Percentiles rank a stretch among this genome's conserved stretches.
Conservation (phyloP, 345 rosid genomes). For the Diplotaxis tenuifolia region DNA sequence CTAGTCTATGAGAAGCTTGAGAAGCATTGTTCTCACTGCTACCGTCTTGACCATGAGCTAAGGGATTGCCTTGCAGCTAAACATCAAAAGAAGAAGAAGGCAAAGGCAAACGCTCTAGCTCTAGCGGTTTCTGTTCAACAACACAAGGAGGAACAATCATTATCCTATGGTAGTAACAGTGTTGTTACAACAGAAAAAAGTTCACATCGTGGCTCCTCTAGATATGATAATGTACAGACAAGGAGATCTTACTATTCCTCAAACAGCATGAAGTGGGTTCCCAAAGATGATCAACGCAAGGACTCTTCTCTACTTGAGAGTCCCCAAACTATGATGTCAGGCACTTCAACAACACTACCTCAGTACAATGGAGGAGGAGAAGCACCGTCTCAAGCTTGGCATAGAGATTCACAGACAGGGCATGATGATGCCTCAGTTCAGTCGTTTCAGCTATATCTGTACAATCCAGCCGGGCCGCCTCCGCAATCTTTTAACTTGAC, state of each 20-base stretch:
- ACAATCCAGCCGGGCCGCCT: conserved; percentile 46
- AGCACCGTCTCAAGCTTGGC: conserved; percentile 53
- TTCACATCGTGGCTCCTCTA: too few species aligned
- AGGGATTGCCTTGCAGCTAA: background rate
- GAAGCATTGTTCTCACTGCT: background rate
- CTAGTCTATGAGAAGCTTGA: background rate
- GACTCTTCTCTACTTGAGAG: background rate
- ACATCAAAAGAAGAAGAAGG: background rate
- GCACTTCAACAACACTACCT: conserved; percentile 43
- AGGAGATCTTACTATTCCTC: too few species aligned
- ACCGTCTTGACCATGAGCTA: background rate
- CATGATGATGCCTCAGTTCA: conserved; percentile 45
- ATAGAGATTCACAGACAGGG: conserved; percentile 38
- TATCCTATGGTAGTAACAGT: too few species aligned
- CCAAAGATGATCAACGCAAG: too few species aligned
- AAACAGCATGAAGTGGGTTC: too few species aligned
- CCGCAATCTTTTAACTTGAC: conserved; percentile 43
- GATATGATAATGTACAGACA: too few species aligned
- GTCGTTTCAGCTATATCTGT: conserved; percentile 47
- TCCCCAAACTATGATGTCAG: conserved; percentile 41
- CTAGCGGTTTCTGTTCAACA: too few species aligned
- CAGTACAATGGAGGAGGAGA: conserved; percentile 37
- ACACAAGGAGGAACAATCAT: too few species aligned
- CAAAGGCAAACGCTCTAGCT: background rate
- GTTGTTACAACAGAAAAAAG: too few species aligned